These are phyloP conservation scores for Mariannaea sp. DNA, from an alignment of 2,329 filamentous ascomycete genomes.

Conservation along the genomic window DNA sequence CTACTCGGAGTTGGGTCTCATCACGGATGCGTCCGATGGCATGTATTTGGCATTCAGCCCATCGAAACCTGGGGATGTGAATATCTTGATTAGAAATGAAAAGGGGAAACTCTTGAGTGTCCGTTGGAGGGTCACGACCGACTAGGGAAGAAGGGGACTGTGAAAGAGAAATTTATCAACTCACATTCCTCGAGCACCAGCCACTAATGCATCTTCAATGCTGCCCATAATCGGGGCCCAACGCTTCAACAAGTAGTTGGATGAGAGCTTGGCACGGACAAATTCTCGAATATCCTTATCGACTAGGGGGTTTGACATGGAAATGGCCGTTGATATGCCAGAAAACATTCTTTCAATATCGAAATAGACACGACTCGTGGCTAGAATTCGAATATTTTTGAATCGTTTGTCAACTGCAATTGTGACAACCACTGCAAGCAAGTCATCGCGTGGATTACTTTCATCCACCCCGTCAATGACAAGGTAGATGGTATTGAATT, in stretches of 20 bases:
- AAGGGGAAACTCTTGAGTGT: too few species aligned
- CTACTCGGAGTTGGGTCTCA: neutral
- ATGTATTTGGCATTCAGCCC: slow-evolving; percentile 7
- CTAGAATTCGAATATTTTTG: slow-evolving; percentile 2
- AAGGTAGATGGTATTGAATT: neutral
- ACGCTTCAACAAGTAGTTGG: too few species aligned
- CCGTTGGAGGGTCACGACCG: too few species aligned
- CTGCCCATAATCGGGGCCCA: neutral
- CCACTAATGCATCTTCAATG: neutral
- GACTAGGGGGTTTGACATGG: slow-evolving; percentile 2
- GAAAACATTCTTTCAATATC: slow-evolving; percentile 3
- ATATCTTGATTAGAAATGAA: too few species aligned
- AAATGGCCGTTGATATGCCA: neutral
- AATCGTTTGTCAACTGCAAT: neutral
- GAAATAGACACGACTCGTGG: slow-evolving; percentile 4
- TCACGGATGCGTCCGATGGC: neutral
- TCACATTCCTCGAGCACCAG: slow-evolving; percentile 4
- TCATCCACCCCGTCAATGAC: slow-evolving; percentile 7
- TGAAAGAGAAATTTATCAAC: too few species aligned
- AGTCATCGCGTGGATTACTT: neutral
- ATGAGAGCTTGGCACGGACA: neutral
- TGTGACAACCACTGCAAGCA: neutral
- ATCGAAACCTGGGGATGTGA: too few species aligned
- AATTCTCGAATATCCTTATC: neutral
- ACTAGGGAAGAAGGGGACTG: too few species aligned